Evolutionary conservation across 768 basidiomycete genomes (phyloP), one percentile per base, ranked within the genome.

Genomic region (Tulasnella sp.): DNA sequence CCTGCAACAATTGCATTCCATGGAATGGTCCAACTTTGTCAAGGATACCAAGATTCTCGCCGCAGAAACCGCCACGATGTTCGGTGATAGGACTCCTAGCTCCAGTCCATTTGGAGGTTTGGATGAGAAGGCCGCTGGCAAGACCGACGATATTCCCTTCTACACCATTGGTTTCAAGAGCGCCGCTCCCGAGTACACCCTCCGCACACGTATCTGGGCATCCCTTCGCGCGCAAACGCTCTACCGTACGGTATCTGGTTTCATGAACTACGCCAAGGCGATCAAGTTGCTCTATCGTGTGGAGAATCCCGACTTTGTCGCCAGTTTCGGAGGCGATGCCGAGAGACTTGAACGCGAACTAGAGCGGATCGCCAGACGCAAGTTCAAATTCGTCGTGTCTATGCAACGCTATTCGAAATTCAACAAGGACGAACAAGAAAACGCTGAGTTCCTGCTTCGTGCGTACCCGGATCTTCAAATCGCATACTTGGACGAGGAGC

Each of bases 221-320:
- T 97, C 93, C 5, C 79, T 99, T 9, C 88, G 94, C 53, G 94
- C 94, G n/a, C 94, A 99, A 73, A 98, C 96, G 1, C 79, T 98
- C 19, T 98, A 98, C 69, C 83, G 94, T 62, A 99, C 94, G 12
- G 94, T 99, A n/a, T 97, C 94, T 36, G 94, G 94, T 49, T 97
- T 99, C 89, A 98, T 98, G 94, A 99, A 99, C 73, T 98, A 99
- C 70, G 83, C 87, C 62, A 99, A 98, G 74, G 94, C 94, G 11
- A 98, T 99, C 80, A 99, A 99, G 69, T 74, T 99, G 36, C 78
- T 99, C 19, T 94, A 97, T 69, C 90, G 93, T 57, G 93, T 98
- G 35, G 94, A 99, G 73, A 98, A 97, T 72, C 96, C 96, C 6
- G 96, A 99, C 69, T 86, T 99, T 48, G 93, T 99, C 21, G 92